A percentile compares a stretch with the other conserved stretches of the same genome.
Conservation (phyloP, 768 basidiomycete genomes). For the Suillus sp. region DNA sequence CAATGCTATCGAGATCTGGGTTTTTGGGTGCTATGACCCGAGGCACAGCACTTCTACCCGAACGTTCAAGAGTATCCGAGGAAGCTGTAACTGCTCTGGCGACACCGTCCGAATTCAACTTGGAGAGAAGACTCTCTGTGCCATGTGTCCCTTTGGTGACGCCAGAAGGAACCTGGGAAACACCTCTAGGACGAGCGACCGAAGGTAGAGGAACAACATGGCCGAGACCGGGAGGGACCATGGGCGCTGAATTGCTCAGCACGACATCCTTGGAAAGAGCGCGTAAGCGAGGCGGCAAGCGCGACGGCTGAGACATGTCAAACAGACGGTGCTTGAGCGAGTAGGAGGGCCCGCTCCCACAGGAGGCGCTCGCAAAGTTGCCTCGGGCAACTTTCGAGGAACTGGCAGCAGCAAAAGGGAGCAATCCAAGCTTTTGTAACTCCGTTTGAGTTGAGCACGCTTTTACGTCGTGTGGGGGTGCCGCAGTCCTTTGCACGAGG, state of each 20-base stretch:
- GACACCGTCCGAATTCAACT: constrained; percentile 21
- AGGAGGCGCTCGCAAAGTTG: constrained; percentile 7
- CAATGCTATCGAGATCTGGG: constrained; percentile 1
- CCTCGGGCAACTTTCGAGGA: constrained; percentile 7
- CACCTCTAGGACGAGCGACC: background rate
- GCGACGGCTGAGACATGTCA: constrained; percentile 3
- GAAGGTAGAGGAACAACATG: background rate
- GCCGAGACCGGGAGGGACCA: constrained; percentile 12
- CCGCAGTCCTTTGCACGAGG: constrained; percentile 20
- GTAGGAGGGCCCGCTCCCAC: constrained; percentile 10
- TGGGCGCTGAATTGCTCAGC: constrained; percentile 6
- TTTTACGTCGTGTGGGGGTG: constrained; percentile 29
- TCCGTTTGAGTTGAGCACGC: constrained; percentile 21
- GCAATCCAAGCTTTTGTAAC: constrained; percentile 2
- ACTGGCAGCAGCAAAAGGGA: constrained; percentile 3
- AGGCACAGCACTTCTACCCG: background rate
- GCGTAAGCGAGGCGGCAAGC: background rate
- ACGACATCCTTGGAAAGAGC: background rate
- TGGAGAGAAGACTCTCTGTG: constrained; percentile 24
- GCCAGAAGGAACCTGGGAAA: background rate
- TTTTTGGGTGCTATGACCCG: background rate
- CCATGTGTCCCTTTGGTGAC: constrained; percentile 21
- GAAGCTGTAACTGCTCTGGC: constrained; percentile 7
- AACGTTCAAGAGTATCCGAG: background rate
- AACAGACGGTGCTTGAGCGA: background rate